Conservation (phyloP, 768 basidiomycete species). For the Leucocoprinus birnbaumii region DNA sequence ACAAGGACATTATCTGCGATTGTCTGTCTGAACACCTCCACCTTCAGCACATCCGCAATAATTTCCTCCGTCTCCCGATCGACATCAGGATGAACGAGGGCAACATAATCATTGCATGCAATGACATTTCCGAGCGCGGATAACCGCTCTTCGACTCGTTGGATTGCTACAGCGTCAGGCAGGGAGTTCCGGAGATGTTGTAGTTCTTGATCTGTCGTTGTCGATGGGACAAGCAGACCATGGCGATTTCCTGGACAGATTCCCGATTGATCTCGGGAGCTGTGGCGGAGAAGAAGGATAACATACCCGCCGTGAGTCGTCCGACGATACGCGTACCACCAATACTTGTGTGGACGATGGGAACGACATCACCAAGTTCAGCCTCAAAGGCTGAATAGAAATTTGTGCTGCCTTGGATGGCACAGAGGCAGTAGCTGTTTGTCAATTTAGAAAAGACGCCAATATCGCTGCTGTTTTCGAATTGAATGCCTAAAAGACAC, state of each 20-base stretch:
- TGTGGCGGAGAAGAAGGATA: not conserved
- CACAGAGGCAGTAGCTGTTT: conserved; percentile 95
- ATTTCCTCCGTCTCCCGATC: conserved; percentile 99
- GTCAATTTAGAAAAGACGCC: conserved; percentile 98
- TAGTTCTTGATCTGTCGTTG: conserved; percentile 96
- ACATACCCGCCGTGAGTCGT: conserved; percentile 82
- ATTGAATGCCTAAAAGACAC: conserved; percentile 72
- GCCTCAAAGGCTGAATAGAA: conserved; percentile 98
- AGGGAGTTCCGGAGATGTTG: conserved; percentile 96
- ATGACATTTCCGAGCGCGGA: conserved; percentile 98
- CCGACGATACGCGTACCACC: conserved; percentile 93
- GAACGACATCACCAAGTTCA: conserved; percentile 84
- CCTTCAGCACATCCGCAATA: conserved; percentile 98
- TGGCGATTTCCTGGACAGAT: conserved; percentile 81
- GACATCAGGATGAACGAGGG: conserved; percentile 96
- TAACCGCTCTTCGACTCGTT: conserved; percentile 94
- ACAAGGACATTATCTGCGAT: conserved; percentile 96
- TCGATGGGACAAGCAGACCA: conserved; percentile 92
- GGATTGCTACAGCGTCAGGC: conserved; percentile 90
- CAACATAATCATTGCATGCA: conserved; percentile 98
- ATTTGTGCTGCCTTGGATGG: conserved; percentile 93
- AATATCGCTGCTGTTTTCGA: conserved; percentile 92
- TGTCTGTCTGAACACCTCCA: conserved; percentile 98
- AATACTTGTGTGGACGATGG: conserved; percentile 95
- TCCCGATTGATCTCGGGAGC: not conserved